Evolutionary conservation across 768 basidiomycete genomes (phyloP), one percentile per base, ranked within the genome.

Genomic region (Rhodotorula sphaerocarpa): DNA sequence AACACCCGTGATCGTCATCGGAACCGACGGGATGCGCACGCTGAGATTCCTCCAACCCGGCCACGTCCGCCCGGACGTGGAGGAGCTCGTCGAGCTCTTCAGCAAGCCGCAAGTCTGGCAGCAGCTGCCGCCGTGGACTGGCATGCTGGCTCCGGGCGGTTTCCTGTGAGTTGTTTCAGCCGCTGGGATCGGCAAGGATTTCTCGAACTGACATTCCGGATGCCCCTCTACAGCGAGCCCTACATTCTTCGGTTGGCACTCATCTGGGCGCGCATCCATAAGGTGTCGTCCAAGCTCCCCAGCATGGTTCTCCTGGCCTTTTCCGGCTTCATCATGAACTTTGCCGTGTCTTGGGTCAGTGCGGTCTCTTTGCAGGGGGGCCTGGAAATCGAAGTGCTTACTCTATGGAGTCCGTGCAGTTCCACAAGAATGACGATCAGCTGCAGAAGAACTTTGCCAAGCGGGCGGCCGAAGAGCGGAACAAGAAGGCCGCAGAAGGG

Each of bases 251-350:
- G 34, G 9, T 12, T 65, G 33, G 55, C 63, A 4, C 25, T 44
- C 6, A 41, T 33, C 11, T 61, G 59, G 63, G 41, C 67, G 4
- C 23, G 36, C 27, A 56, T 56, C 44, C 67, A 69, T 57, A 34
- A 27, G 20, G 53, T 27, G 28, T 58, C 63, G 43, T 34, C 48
- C 34, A 61, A 65, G 34, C 39, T 69, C 20, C 67, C 67, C 12
- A 55, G 43, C 25, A 55, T 69, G n/a, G 62, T 57, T 16, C 50
- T 64, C 0, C 54, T 69, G n/a, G 53, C 52, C 7, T 1, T 69
- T 36, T 55, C 51, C 7, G 67, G 67, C 3, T 55, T 65, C 50
- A 36, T 69, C 30, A 57, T 60, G 50, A 69, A 69, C 54, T 51
- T 69, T 18, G 60, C 62, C 30, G 33, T 68, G 7, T 36, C 47